These are phyloP conservation scores for Rhynchosporium secalis DNA, from an alignment of 2,329 filamentous ascomycete genomes.

Conservation along the genomic window DNA sequence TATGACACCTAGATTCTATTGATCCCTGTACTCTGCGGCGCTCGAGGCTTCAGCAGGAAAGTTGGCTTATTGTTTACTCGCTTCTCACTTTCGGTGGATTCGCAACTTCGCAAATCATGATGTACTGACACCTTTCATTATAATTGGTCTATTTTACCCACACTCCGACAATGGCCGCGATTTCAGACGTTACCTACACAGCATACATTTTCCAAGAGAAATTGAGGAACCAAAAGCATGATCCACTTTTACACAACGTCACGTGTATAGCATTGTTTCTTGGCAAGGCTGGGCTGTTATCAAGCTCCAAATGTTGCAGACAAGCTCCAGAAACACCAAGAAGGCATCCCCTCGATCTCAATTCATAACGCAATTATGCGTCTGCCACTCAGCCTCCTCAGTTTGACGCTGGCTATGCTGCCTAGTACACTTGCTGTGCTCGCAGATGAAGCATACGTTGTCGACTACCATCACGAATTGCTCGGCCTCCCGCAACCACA, in stretches of 20 bases:
- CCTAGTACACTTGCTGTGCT: constrained; percentile 63
- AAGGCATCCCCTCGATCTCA: constrained; percentile 11
- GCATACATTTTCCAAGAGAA: background rate
- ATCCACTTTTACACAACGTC: background rate
- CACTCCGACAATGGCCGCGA: no score
- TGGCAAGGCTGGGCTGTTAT: constrained; percentile 6
- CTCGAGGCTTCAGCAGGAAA: no score
- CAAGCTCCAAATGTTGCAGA: constrained; percentile 11
- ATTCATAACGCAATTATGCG: constrained; percentile 31
- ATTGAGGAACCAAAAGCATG: background rate
- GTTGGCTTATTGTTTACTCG: no score
- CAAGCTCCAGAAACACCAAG: constrained; percentile 11
- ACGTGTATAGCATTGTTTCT: background rate
- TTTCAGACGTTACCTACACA: no score
- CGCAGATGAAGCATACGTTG: constrained; percentile 83
- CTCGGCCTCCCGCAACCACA: constrained; percentile 79
- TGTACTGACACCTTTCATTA: no score
- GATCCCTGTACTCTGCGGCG: no score
- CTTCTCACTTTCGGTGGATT: no score
- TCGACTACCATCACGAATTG: constrained; percentile 91
- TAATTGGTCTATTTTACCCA: no score
- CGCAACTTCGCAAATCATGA: no score
- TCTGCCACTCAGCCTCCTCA: constrained; percentile 36
- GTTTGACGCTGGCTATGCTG: constrained; percentile 36
- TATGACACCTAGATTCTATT: no score